phyloP scores from a whole-genome alignment of 176 grass and related monocot species.

The Sorghum bicolor region DNA sequence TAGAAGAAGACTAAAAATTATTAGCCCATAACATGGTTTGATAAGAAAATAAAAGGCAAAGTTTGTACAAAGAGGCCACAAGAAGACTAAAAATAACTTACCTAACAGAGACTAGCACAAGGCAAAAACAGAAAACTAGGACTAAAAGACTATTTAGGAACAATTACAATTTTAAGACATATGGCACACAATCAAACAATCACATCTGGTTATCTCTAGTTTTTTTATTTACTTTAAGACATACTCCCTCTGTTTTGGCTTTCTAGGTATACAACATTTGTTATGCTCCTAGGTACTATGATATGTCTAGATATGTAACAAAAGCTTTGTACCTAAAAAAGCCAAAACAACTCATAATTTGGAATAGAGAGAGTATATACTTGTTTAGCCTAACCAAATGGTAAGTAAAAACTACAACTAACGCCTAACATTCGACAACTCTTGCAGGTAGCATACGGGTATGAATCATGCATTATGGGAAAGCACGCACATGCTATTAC shows the following conservation, averaged over 20 bases:
- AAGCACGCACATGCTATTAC: neutral
- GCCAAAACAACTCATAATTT: neutral
- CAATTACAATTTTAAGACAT: neutral
- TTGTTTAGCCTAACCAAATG: neutral
- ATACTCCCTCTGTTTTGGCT: neutral
- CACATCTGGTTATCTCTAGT: neutral
- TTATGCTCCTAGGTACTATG: neutral
- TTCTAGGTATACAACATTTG: neutral
- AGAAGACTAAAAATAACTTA: neutral
- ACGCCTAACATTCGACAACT: neutral
- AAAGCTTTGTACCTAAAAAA: neutral
- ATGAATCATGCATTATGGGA: conserved; percentile 16
- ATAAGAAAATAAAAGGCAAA: too few species aligned
- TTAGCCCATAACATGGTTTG: neutral
- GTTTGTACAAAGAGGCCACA: too few species aligned
- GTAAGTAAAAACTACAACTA: neutral
- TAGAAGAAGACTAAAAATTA: neutral
- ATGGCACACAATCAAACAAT: neutral
- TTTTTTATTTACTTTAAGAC: neutral
- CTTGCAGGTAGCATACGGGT: neutral
- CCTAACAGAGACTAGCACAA: neutral
- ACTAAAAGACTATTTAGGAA: neutral
- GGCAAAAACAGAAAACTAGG: neutral
- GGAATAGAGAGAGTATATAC: neutral
- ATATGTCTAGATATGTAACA: too few species aligned